Evolutionary conservation across 2,329 filamentous ascomycete species (phyloP), one percentile per base, ranked within the genome.

Genomic region (Shiraia sp.): DNA sequence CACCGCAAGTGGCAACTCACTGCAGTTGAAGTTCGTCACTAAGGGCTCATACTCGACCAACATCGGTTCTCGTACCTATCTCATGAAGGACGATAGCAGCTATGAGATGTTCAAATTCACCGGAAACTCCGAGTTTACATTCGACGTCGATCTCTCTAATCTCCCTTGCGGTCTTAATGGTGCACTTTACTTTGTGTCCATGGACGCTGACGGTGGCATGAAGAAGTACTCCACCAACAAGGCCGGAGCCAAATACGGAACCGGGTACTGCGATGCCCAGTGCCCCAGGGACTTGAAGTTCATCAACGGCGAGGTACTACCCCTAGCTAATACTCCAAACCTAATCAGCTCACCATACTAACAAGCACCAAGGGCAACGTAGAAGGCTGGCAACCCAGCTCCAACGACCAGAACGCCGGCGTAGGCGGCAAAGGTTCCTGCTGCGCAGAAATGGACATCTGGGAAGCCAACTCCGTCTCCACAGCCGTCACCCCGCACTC

Each of bases 91-190:
- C 30, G 47, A 62, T 2, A 57, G 53, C 26, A 66, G 57, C 28
- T 70, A 70, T 27, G 40, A 69, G 39, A 60, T 65, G 49, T 70
- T 67, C 57, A 68, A 67, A 36, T 55, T 70, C 14, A 56, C 63
- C 16, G 60, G 63, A 14, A 63, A 69, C 28, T 55, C 85, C 85
- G 67, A 70, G 45, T 70, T 70, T 44, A 63, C 57, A 7, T 70
- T 70, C 28, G 67, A 70, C 36, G 65, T 70, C 1, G 67, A 70
- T 34, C 49, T 86, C 14, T 86, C 82, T 13, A 75, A 77, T 43
- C 69, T 86, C n/a, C 78, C 79, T 33, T 88, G 86, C 55, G 86
- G 85, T 35, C 71, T 88, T 39, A 88, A 89, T 61, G 85, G 84
- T 27, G 64, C 63, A 5, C 34, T 63, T 15, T 66, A 64, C 45